Conservation (phyloP, 305 asterid species). For the Rubia tinctorum region DNA sequence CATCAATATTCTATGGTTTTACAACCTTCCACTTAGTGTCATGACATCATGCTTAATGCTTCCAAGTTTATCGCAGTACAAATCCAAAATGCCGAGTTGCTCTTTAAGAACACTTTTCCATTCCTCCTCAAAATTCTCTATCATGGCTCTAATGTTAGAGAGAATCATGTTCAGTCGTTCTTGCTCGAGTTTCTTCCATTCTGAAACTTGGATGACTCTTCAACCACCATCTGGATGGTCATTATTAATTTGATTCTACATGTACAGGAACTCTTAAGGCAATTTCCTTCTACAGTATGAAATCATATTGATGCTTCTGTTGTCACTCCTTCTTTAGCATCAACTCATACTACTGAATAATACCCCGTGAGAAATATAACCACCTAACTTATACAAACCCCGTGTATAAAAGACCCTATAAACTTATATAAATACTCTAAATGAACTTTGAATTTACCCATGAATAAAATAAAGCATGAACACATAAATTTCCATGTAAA, state of each 20-base stretch:
- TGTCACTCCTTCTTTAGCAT: not conserved
- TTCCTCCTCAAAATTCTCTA: not conserved
- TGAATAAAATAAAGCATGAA: too few relatives aligned
- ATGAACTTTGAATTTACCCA: too few relatives aligned
- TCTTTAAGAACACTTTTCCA: not conserved
- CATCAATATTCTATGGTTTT: not conserved
- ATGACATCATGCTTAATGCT: not conserved
- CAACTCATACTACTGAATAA: not conserved
- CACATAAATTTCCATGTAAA: too few relatives aligned
- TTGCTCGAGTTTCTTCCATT: not conserved
- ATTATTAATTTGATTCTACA: not conserved
- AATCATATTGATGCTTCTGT: not conserved
- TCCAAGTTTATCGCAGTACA: not conserved
- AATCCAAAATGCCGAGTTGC: not conserved
- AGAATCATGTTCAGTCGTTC: not conserved
- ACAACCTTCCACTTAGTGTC: not conserved
- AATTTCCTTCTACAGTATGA: not conserved
- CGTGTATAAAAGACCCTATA: too few relatives aligned
- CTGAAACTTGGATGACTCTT: constrained; percentile 5
- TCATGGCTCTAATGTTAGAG: not conserved
- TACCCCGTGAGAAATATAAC: too few relatives aligned
- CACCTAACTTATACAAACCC: not conserved
- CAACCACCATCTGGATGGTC: constrained; percentile 18
- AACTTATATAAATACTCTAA: too few relatives aligned
- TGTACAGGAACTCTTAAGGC: constrained; percentile 9